phyloP scores from a whole-genome alignment of 139 green algal genomes.

The Picochlorum sp. region DNA sequence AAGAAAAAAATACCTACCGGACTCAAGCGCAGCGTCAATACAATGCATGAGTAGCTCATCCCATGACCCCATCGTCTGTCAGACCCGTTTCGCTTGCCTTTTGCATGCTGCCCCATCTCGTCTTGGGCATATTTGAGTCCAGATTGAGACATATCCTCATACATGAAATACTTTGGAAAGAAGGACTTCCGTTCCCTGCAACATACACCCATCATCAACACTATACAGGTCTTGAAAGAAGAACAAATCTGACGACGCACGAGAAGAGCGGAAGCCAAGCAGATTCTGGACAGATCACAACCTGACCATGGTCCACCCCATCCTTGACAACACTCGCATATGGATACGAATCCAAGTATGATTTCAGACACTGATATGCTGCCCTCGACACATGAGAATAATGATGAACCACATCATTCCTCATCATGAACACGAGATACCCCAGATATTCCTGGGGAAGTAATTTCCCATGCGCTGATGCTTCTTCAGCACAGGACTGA shows the following conservation, averaged over 20 bases:
- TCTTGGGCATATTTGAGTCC: neutral
- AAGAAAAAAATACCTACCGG: neutral
- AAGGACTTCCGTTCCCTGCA: constrained; percentile 9
- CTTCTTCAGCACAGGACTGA: constrained; percentile 12
- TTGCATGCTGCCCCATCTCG: neutral
- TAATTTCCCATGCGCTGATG: neutral
- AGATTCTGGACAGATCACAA: neutral
- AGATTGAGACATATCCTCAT: constrained; percentile 11
- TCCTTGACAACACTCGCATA: neutral
- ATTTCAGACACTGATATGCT: neutral
- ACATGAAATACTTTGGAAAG: constrained; percentile 14
- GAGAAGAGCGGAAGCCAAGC: neutral
- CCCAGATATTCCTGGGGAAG: constrained; percentile 13
- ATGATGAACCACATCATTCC: constrained; percentile 21
- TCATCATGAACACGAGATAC: constrained; percentile 16
- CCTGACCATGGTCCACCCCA: neutral
- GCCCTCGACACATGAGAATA: constrained; percentile 5
- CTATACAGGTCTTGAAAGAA: neutral
- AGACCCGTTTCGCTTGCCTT: neutral
- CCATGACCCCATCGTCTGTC: neutral
- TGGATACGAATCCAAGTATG: neutral
- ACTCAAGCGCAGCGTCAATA: neutral
- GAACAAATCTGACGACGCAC: neutral
- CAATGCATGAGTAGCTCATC: constrained; percentile 8
- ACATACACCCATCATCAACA: neutral